Percentiles rank a stretch among this genome's conserved stretches.
Conservation (phyloP, 371 early-diverging fungal species). For the Choanephora cucurbitarum region DNA sequence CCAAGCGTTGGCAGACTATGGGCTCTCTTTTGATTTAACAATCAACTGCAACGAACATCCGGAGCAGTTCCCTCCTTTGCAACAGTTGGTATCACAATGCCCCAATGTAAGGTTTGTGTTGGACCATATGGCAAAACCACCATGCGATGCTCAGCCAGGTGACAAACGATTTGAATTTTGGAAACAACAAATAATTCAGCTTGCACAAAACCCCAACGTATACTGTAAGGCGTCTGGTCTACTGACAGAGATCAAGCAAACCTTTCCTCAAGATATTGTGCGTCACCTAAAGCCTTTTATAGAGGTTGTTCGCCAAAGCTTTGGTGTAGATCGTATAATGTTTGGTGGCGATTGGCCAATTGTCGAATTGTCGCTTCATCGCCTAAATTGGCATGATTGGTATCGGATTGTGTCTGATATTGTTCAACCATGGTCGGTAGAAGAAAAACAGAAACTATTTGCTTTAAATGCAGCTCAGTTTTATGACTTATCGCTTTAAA, state of each 20-base stretch:
- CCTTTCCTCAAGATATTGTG: constrained; percentile 3
- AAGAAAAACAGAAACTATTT: constrained; percentile 41
- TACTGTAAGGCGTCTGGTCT: constrained; percentile 47
- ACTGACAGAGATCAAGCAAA: constrained; percentile 33
- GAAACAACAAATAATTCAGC: constrained; percentile 25
- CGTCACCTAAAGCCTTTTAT: constrained; percentile 39
- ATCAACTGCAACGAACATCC: constrained; percentile 39
- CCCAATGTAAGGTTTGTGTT: constrained; percentile 44
- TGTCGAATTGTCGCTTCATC: constrained; percentile 15
- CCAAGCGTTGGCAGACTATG: constrained; percentile 27
- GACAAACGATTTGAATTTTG: constrained; percentile 33
- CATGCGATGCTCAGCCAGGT: constrained; percentile 37
- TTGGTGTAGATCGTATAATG: constrained; percentile 47
- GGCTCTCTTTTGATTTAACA: constrained; percentile 42
- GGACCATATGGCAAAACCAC: constrained; percentile 55
- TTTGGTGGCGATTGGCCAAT: constrained; percentile 54
- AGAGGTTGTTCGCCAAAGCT: constrained; percentile 31
- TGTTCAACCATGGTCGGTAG: constrained; percentile 29
- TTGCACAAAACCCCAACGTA: constrained; percentile 32
- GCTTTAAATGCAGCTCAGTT: constrained; percentile 34
- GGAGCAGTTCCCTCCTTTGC: constrained; percentile 43
- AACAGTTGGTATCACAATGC: constrained; percentile 36
- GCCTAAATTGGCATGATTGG: constrained; percentile 33
- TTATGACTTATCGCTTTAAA: constrained; percentile 9
- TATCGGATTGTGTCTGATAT: constrained; percentile 30